Conservation (phyloP, 2,329 filamentous ascomycete species). For the Colletotrichum chlorophyti region DNA sequence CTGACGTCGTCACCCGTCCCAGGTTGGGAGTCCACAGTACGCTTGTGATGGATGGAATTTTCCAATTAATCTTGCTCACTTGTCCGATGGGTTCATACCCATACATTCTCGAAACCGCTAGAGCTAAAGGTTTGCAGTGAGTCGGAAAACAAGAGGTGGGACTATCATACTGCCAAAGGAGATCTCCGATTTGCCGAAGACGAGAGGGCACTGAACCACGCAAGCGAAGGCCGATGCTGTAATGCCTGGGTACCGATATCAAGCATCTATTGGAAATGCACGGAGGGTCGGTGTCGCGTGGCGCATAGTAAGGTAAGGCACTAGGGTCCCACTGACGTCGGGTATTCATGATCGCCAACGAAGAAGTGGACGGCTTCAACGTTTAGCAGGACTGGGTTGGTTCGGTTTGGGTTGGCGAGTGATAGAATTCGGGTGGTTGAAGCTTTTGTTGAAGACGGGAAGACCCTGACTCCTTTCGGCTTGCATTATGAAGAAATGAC, state of each 20-base stretch:
- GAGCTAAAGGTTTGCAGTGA: slow-evolving; percentile 9
- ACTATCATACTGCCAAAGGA: not conserved
- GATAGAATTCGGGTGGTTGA: not conserved
- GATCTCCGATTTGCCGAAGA: not conserved
- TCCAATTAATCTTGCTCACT: too few species aligned
- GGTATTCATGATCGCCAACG: not conserved
- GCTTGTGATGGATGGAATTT: not conserved
- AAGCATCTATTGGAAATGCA: too few species aligned
- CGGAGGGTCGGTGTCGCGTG: not conserved
- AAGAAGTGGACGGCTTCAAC: not conserved
- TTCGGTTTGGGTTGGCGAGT: not conserved
- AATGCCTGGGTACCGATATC: too few species aligned
- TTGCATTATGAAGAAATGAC: not conserved
- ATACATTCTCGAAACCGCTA: too few species aligned
- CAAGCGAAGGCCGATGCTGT: too few species aligned
- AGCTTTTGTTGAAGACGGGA: too few species aligned
- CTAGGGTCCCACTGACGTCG: too few species aligned
- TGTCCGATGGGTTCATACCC: not conserved
- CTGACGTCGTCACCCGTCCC: slow-evolving; percentile 18
- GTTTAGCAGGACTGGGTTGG: not conserved
- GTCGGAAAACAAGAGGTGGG: not conserved
- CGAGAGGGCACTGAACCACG: not conserved
- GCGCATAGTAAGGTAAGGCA: not conserved
- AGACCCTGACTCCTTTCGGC: not conserved
- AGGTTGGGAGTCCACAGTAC: too few species aligned